Base-by-base conservation (phyloP, 2,329 filamentous ascomycete genomes). In the Knufia fluminis region DNA sequence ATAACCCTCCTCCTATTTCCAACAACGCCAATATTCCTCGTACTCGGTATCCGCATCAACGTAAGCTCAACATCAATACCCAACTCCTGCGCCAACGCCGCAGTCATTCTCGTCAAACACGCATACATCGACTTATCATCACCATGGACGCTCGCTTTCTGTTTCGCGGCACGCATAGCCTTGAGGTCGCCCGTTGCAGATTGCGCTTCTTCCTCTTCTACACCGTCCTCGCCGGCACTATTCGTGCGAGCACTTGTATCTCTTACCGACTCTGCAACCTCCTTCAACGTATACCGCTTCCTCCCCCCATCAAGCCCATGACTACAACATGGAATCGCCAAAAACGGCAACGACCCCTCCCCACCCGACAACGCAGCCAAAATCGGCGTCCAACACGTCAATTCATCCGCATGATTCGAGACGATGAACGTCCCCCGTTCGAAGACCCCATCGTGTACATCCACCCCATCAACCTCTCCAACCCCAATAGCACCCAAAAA, bases 321-420 rank as follows among this genome's bases (percentile, higher is more conserved):
- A 56, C 87, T 94, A 70, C 92, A 98, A 70, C 92, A 98, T 1
- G 92, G 92, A 39, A 98, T 95, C 58, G 86, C 85, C 54, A 98
- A 80, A 66, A 96, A 98, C 0, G 89, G 85, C 9, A 84, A 85
- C 1, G 78, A 69, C 0, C 84, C 89, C 14, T 50, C 48, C 0
- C 64, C 65, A 47, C 56, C 61, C 2, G 69, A 62, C 1, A 88
- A 70, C 4, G 80, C 78, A 1, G 87, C 90, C 35, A 98, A 78
- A 16, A 97, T 76, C 0, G 92, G 92, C 0, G 92, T 97, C 92
- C 92, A 98, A 0, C 87, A 80, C 0, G 92, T 98, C 12, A 98
- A 76, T 68, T 98, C 90, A 63, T 98, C 92, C 9, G 91, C 91
- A 65, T 98, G 92, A 62, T 98, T 98, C 43, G 89, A 94, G 55